These are phyloP conservation scores for Aureobasidium sp. DNA, from an alignment of 2,329 filamentous ascomycete species.

Conservation along the genomic window DNA sequence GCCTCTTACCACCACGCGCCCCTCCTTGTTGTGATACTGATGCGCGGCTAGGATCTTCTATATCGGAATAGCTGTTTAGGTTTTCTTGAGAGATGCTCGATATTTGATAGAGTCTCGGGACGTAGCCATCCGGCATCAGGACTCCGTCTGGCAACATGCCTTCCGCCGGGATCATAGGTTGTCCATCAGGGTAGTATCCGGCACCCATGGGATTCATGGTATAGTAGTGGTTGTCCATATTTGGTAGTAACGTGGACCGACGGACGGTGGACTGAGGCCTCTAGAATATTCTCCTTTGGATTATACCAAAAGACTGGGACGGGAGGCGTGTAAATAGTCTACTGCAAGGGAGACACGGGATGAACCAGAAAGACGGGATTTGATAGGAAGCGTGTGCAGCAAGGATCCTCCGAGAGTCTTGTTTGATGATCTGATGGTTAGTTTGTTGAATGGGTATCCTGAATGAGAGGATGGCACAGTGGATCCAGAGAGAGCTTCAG, in stretches of 20 bases:
- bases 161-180: conserved; percentile 18
- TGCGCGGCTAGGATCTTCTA: conserved; percentile 24
- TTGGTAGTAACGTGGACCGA: background rate
- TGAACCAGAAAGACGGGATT: background rate
- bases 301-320: background rate
- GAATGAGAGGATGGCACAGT: conserved; percentile 12
- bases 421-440: background rate
- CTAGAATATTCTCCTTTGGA: background rate
- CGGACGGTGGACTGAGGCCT: background rate
- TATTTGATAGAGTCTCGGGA: conserved; percentile 25
- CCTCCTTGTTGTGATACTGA: conserved; percentile 23
- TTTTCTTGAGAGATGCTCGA: conserved; percentile 29
- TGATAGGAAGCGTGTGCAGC: background rate
- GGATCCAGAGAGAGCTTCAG: conserved; percentile 10
- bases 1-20: conserved; percentile 19
- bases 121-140: conserved; percentile 23
- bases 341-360: background rate
- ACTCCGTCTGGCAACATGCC: conserved; percentile 17
- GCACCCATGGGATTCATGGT: conserved; percentile 24
- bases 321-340: background rate
- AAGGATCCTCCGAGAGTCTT: background rate
- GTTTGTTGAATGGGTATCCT: background rate
- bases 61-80: conserved; percentile 27
- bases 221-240: conserved; percentile 19
- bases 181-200: conserved; percentile 26